Conservation (phyloP, 768 basidiomycete genomes). For the Boletus insuetus region DNA sequence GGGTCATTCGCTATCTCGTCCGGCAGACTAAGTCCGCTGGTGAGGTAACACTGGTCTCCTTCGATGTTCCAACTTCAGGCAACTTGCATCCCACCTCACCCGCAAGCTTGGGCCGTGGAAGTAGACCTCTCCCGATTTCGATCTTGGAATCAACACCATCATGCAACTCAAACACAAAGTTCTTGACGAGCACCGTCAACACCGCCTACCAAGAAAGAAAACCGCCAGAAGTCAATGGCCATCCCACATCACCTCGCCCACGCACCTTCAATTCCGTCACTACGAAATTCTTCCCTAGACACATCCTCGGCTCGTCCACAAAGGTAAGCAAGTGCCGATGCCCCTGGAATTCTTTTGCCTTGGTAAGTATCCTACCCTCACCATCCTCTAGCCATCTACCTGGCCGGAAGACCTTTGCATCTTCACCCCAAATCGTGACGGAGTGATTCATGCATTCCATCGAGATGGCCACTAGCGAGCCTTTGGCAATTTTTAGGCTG, state of each 20-base stretch:
- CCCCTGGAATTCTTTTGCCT: no score
- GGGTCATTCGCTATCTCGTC: no score
- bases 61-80: background rate
- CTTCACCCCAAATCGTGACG: slow-evolving; percentile 56
- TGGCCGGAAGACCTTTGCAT: slow-evolving; percentile 56
- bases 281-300: slow-evolving; percentile 49
- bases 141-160: slow-evolving; percentile 36
- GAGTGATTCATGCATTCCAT: slow-evolving; percentile 50
- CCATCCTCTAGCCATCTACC: slow-evolving; percentile 55
- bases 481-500: slow-evolving; percentile 45
- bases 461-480: slow-evolving; percentile 41
- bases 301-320: slow-evolving; percentile 46
- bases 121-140: slow-evolving; percentile 11
- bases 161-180: slow-evolving; percentile 33
- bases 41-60: no score
- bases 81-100: slow-evolving; percentile 16
- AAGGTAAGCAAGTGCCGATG: no score
- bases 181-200: slow-evolving; percentile 38
- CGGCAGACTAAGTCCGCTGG: no score
- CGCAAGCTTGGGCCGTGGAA: background rate
- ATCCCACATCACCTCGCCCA: background rate
- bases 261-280: slow-evolving; percentile 35
- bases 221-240: no score
- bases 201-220: slow-evolving; percentile 35
- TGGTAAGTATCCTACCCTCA: slow-evolving; percentile 17